Percentiles rank a stretch among this genome's conserved stretches.
These are phyloP conservation scores for Incumbomyces lentus DNA, from an alignment of 2,329 filamentous ascomycete species.

Conservation along the genomic window DNA sequence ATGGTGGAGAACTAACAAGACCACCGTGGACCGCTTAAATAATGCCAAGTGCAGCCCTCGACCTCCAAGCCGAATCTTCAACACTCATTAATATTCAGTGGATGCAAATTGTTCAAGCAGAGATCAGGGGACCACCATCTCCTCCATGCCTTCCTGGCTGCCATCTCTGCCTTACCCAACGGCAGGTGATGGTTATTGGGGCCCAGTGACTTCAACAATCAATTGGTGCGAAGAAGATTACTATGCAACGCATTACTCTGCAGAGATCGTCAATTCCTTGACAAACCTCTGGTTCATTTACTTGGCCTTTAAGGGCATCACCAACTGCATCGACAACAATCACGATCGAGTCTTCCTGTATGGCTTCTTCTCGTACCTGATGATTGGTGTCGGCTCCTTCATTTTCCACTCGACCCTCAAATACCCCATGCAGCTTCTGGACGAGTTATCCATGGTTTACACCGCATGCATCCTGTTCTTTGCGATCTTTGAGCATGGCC, in stretches of 20 bases:
- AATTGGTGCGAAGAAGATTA: constrained; percentile 11
- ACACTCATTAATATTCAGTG: too few species aligned
- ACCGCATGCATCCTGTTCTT: constrained; percentile 49
- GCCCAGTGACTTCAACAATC: constrained; percentile 9
- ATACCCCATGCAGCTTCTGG: constrained; percentile 48
- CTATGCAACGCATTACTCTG: constrained; percentile 3
- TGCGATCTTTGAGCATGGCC: constrained; percentile 52
- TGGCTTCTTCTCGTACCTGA: constrained; percentile 41
- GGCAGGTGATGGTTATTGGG: constrained; percentile 7
- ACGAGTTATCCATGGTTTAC: constrained; percentile 51
- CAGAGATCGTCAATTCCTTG: constrained; percentile 65
- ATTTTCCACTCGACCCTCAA: constrained; percentile 44
- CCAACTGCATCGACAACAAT: constrained; percentile 57
- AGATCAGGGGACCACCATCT: background rate
- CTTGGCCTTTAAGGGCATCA: constrained; percentile 63
- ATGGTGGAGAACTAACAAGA: too few species aligned
- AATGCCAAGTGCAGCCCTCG: too few species aligned
- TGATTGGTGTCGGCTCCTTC: constrained; percentile 42
- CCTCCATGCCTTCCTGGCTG: constrained; percentile 2
- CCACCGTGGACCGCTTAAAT: too few species aligned
- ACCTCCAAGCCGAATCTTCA: too few species aligned
- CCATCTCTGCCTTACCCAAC: constrained; percentile 8
- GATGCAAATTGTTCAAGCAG: too few species aligned
- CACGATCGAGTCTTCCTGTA: constrained; percentile 67
- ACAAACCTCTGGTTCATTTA: constrained; percentile 75